phyloP scores from a whole-genome alignment of 2,329 filamentous ascomycete species.

The Sarocladiaceae sp. region DNA sequence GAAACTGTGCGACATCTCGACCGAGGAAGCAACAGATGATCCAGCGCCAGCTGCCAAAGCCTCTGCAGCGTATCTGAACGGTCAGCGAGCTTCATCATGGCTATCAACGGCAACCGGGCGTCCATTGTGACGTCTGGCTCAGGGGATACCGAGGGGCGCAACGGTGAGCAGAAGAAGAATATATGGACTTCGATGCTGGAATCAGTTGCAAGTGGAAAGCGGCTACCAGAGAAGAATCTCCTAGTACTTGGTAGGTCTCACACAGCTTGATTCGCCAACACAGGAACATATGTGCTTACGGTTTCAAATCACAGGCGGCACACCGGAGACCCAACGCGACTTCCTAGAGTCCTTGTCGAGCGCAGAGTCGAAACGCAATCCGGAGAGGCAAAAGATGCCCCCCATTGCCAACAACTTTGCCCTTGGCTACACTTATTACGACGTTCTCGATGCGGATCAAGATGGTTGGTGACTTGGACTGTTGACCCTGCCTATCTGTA shows the following conservation, averaged over 20 bases:
- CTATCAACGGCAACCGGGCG: conserved; percentile 47
- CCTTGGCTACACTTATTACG: conserved; percentile 89
- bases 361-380: conserved; percentile 45
- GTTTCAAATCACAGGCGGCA: conserved; percentile 56
- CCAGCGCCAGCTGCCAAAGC: neutral
- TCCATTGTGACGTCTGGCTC: conserved; percentile 54
- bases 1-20: conserved; percentile 1
- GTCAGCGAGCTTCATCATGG: conserved; percentile 30
- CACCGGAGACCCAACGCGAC: conserved; percentile 75
- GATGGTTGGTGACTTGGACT: conserved; percentile 77
- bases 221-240: conserved; percentile 85
- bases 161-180: conserved; percentile 72
- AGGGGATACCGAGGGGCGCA: conserved; percentile 48
- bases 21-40: neutral
- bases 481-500: too few species aligned
- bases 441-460: conserved; percentile 88
- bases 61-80: neutral
- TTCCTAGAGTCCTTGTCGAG: conserved; percentile 64
- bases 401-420: conserved; percentile 90
- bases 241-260: conserved; percentile 76
- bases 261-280: too few species aligned
- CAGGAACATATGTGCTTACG: too few species aligned
- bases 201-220: conserved; percentile 81
- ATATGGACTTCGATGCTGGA: conserved; percentile 94
- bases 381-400: conserved; percentile 57